Base-by-base conservation (phyloP, 202 grass and related monocot species). In the Setaria viridis region DNA sequence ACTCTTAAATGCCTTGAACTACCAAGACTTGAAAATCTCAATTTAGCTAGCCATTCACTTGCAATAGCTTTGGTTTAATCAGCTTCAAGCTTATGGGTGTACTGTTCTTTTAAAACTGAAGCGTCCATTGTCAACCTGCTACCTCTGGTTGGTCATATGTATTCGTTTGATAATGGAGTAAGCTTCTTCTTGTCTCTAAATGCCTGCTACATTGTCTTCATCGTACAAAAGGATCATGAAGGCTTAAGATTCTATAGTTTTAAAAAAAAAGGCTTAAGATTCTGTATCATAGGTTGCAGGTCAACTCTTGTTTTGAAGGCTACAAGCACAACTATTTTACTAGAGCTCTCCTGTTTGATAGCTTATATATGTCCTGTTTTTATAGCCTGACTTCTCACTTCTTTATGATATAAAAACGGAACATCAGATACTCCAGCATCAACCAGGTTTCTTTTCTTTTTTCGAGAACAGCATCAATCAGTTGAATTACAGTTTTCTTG, bases 51-150 rank as follows among this genome's bases (percentile, higher is more conserved):
- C 46, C 16, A 47, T 73, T 86, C 29, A 81, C 37, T 41, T 66
- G 42, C 19, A 64, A 34, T 56, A 62, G 32, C 65, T 82, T 76
- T 48, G 33, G 43, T 67, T 74, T 46, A 33, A 30, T 82, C 15
- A 67, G 43, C 30, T 76, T 87, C 19, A 51, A 53, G 51, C 39
- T 74, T 64, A 74, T 66, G 68, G 48, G 57, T 76, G 67, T 80
- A 57, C 54, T 45, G 43, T 83, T 43, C 9, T 67, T 77, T 82
- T 37, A 71, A 6, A 87, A 71, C 56, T 78, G 42, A 82, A 87
- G 33, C 59, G 3, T 7, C 12, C 69, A 75, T 81, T 65, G 76
- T 81, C 65, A 82, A n/a, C 63, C 71, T 82, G 63, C 30, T 59
- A 82, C 19, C 41, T 87, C 6, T 62, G 43, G 43, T 43, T 82